These are phyloP conservation scores for Elsinoe arachidis DNA, from an alignment of 2,329 filamentous ascomycete genomes.

Conservation along the genomic window DNA sequence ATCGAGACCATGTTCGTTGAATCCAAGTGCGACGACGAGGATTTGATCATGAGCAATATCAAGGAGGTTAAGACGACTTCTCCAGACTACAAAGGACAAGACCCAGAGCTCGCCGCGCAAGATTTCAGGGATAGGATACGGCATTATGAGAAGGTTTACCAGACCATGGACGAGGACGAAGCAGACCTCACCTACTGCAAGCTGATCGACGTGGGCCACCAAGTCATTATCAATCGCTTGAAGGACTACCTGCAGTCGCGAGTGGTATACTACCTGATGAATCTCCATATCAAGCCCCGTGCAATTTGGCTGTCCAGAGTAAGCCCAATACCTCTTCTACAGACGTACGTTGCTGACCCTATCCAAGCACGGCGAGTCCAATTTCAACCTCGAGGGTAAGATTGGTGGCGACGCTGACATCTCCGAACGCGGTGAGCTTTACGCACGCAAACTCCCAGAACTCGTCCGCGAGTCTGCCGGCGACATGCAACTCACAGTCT, in stretches of 20 bases:
- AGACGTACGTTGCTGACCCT: neutral
- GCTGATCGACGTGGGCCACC: slow-evolving; percentile 89
- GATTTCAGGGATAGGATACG: slow-evolving; percentile 92
- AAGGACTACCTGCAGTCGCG: slow-evolving; percentile 94
- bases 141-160: slow-evolving; percentile 96
- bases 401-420: slow-evolving; percentile 89
- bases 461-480: slow-evolving; percentile 80
- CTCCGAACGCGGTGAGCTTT: slow-evolving; percentile 77
- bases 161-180: slow-evolving; percentile 86
- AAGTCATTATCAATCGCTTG: slow-evolving; percentile 97
- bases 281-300: slow-evolving; percentile 90
- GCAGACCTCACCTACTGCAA: slow-evolving; percentile 88
- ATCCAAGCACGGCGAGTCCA: slow-evolving; percentile 71
- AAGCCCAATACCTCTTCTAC: slow-evolving; percentile 17
- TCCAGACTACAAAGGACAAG: slow-evolving; percentile 88
- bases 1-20: slow-evolving; percentile 94
- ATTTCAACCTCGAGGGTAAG: slow-evolving; percentile 80
- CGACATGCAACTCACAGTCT: slow-evolving; percentile 62
- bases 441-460: slow-evolving; percentile 74
- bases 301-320: slow-evolving; percentile 94
- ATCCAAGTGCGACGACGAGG: slow-evolving; percentile 92
- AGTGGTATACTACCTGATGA: slow-evolving; percentile 97
- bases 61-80: slow-evolving; percentile 94
- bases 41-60: slow-evolving; percentile 96
- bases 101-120: slow-evolving; percentile 79